Evolutionary conservation across 441 rosid genomes (phyloP).

Genomic region (Metrosideros polymorpha): DNA sequence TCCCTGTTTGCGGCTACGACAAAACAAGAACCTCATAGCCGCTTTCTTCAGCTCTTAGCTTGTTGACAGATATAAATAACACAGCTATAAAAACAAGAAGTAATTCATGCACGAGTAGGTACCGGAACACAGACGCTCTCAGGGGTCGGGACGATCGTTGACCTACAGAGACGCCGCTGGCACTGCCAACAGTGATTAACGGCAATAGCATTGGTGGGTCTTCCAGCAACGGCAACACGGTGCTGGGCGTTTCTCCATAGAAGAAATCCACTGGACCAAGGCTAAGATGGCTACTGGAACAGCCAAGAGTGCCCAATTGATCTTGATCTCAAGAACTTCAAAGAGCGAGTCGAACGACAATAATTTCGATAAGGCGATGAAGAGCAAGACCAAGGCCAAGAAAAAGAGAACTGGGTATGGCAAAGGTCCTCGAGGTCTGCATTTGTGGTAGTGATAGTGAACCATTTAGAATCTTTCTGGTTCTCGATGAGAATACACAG

Average conservation of each 20-base stretch:
- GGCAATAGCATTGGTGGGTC: neutral
- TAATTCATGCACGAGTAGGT: neutral
- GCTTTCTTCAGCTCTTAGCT: neutral
- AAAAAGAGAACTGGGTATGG: neutral
- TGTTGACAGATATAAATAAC: neutral
- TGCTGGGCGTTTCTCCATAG: neutral
- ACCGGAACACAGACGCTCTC: neutral
- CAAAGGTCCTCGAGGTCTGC: neutral
- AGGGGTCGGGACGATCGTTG: neutral
- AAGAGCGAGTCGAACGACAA: neutral
- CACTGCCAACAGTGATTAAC: no score
- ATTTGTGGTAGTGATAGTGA: neutral
- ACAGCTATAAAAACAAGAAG: neutral
- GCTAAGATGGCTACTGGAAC: neutral
- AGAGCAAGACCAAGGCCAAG: neutral
- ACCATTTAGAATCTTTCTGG: no score
- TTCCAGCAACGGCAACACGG: constrained; percentile 3
- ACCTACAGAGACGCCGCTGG: neutral
- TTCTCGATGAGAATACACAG: neutral
- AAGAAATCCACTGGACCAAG: neutral
- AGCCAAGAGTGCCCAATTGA: constrained; percentile 2
- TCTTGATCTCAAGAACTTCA: neutral
- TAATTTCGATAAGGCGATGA: neutral
- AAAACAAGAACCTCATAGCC: neutral
- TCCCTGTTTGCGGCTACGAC: neutral